A percentile compares a stretch with the other conserved stretches of the same genome.
phyloP scores from a whole-genome alignment of 2,329 filamentous ascomycete species.

The Septoria petroselini region DNA sequence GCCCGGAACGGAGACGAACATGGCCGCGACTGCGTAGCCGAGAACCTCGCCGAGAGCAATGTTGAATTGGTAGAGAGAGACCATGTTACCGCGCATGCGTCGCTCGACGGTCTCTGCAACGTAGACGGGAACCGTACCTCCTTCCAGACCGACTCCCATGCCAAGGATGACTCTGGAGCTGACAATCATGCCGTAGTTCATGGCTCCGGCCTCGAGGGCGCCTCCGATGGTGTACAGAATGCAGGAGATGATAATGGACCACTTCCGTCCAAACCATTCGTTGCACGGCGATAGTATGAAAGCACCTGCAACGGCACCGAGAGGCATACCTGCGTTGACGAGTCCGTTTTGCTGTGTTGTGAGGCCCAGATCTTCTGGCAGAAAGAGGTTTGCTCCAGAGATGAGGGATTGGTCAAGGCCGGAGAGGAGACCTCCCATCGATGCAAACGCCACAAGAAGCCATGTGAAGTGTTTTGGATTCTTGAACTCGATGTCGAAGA shows the following conservation, averaged over 20 bases:
- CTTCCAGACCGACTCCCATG: slow-evolving; percentile 68
- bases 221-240: slow-evolving; percentile 68
- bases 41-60: slow-evolving; percentile 72
- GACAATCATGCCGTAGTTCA: slow-evolving; percentile 70
- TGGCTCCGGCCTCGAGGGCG: slow-evolving; percentile 63
- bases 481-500: slow-evolving; percentile 57
- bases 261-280: slow-evolving; percentile 64
- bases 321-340: slow-evolving; percentile 67
- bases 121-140: slow-evolving; percentile 71
- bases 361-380: slow-evolving; percentile 59
- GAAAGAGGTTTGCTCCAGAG: slow-evolving; percentile 65
- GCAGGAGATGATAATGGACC: slow-evolving; percentile 67
- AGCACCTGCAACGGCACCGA: slow-evolving; percentile 69
- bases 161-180: slow-evolving; percentile 66
- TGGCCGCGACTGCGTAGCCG: slow-evolving; percentile 69
- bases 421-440: slow-evolving; percentile 69
- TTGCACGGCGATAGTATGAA: slow-evolving; percentile 65
- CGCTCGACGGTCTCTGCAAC: slow-evolving; percentile 70
- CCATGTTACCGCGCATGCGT: slow-evolving; percentile 66
- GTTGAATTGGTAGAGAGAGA: slow-evolving; percentile 72
- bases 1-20: slow-evolving; percentile 66
- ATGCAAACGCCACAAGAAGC: slow-evolving; percentile 67
- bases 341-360: slow-evolving; percentile 57
- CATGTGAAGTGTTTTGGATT: slow-evolving; percentile 66
- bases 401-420: slow-evolving; percentile 72